Base-by-base conservation (phyloP, 2,329 filamentous ascomycete species). In the Bertia moriformis region DNA sequence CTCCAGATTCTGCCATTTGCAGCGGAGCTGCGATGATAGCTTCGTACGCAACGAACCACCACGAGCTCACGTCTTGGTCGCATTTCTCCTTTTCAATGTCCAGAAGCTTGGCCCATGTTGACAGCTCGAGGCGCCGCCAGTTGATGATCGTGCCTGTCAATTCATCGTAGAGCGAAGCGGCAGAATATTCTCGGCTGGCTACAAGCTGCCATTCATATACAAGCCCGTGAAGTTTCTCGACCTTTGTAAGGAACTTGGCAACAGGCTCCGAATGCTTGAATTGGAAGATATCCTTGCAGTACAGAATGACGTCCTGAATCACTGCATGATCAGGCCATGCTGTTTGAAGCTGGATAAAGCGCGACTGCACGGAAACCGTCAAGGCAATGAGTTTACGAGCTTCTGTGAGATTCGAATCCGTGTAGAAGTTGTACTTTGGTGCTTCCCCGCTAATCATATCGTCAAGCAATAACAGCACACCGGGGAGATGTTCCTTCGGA, bases 1-100 rank as follows among this genome's bases (percentile, higher is more conserved):
- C 59, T 1, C 65, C 67, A 18, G 70, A 66, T 41, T 74, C 67
- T 1, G 71, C 63, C 43, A 89, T 68, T 15, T 73, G 70, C 40
- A 84, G 65, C 0, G 88, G 82, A 7, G 78, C 80, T 3, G 78
- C 80, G 47, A 98, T 71, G 32, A 93, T 74, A 3, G 81, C 85
- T 57, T 96, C 86, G 51, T 95, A 98, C 1, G 89, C 87, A 43
- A 96, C 71, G 49, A 95, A 98, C 80, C 88, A 98, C 91, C 91
- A 98, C 14, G 82, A 80, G 49, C 78, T 79, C 2, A 89, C 87
- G 51, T 86, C 80, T 38, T 84, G 72, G 17, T 78, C 66, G 48
- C 79, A 87, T 49, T 82, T 86, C 39, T 73, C 68, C 27, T 77
- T 69, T 56, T 98, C 91, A 55, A 83, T 76, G 47, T 94, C 85